Conservation (phyloP, 2,329 filamentous ascomycete genomes). For the Mycosphaerella arachidis region DNA sequence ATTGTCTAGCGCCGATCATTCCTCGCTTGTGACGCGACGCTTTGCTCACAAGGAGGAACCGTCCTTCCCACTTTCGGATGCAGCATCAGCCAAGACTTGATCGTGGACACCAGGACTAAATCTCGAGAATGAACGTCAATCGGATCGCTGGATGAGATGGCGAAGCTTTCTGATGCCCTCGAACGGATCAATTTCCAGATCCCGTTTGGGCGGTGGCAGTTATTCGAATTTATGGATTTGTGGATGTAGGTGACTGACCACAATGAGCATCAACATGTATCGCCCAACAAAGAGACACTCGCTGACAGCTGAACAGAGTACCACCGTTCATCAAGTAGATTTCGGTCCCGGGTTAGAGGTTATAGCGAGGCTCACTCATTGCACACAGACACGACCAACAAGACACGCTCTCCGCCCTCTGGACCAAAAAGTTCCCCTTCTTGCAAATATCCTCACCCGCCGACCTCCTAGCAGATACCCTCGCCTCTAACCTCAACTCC, state of each 20-base stretch:
- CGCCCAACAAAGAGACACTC: neutral
- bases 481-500: conserved; percentile 40
- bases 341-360: no score
- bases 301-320: conserved; percentile 51
- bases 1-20: neutral
- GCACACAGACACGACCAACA: conserved; percentile 51
- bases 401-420: conserved; percentile 59
- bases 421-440: conserved; percentile 57
- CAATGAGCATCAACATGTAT: neutral
- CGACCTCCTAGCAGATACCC: conserved; percentile 54
- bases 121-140: neutral
- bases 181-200: conserved; percentile 24
- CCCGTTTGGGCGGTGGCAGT: conserved; percentile 26
- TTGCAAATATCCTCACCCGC: conserved; percentile 57
- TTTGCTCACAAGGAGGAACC: neutral
- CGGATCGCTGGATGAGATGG: neutral
- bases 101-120: neutral
- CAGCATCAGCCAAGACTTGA: neutral
- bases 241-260: conserved; percentile 20
- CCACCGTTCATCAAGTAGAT: conserved; percentile 59
- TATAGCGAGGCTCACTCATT: neutral
- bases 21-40: neutral
- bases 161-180: conserved; percentile 2
- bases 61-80: neutral
- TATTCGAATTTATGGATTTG: conserved; percentile 32